Conservation (phyloP, 306 rosid genomes). For the Pyrus pyrifolia region DNA sequence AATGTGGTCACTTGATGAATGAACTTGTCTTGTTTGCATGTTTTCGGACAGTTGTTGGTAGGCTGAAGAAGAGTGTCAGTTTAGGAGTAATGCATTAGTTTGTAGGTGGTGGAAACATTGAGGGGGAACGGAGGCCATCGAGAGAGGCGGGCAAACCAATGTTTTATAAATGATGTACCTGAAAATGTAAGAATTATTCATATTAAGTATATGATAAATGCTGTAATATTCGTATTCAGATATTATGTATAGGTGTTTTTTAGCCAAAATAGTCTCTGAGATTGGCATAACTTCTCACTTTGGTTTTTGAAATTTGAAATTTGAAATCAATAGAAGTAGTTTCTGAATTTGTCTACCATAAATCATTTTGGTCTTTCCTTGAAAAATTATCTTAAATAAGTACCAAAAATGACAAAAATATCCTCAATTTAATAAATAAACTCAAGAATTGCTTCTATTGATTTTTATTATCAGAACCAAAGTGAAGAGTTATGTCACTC, state of each 20-base stretch:
- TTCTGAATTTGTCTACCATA: too few relatives aligned
- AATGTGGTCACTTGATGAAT: constrained; percentile 7
- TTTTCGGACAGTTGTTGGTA: background rate
- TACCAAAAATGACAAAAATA: too few relatives aligned
- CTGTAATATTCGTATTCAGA: background rate
- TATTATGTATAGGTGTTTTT: too few relatives aligned
- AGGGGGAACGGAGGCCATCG: background rate
- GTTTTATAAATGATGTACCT: background rate
- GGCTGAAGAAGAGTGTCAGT: background rate
- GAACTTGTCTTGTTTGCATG: background rate
- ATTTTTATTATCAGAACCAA: too few relatives aligned
- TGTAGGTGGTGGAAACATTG: background rate
- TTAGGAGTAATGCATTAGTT: background rate
- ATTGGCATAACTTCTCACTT: too few relatives aligned
- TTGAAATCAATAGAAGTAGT: too few relatives aligned
- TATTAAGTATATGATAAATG: constrained; percentile 1
- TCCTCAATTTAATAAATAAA: too few relatives aligned
- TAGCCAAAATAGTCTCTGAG: too few relatives aligned
- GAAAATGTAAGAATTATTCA: background rate
- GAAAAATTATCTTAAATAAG: too few relatives aligned
- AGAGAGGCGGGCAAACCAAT: background rate
- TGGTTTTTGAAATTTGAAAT: too few relatives aligned
- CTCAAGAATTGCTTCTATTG: fast-evolving
- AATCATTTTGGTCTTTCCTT: too few relatives aligned
- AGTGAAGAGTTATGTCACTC: too few relatives aligned